A percentile compares a stretch with the other conserved stretches of the same genome.
phyloP scores from a whole-genome alignment of 106 monocot genomes.

The Apostasia ramifera region DNA sequence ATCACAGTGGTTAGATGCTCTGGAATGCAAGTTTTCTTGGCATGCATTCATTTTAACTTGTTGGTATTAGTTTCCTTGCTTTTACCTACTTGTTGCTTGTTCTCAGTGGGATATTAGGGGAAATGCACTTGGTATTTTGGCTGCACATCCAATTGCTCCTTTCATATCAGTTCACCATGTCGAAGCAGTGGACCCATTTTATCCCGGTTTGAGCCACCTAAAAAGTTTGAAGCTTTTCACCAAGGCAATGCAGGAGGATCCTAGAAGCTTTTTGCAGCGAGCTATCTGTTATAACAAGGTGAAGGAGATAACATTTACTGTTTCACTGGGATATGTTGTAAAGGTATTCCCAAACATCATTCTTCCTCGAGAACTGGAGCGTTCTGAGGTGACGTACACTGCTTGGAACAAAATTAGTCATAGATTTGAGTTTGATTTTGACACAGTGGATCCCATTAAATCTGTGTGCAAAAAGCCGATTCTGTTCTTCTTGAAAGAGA shows the following conservation, averaged over 20 bases:
- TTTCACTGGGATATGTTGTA: slow-evolving; percentile 84
- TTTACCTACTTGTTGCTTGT: background rate
- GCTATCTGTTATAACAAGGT: slow-evolving; percentile 60
- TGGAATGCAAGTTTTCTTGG: background rate
- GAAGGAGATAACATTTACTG: slow-evolving; percentile 48
- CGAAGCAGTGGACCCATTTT: slow-evolving; percentile 74
- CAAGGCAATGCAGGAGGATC: slow-evolving; percentile 54
- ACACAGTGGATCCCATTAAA: slow-evolving; percentile 56
- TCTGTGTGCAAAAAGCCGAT: slow-evolving; percentile 78
- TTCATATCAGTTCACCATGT: slow-evolving; percentile 86
- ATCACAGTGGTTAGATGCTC: background rate
- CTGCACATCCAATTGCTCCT: slow-evolving; percentile 78
- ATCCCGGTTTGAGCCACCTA: slow-evolving; percentile 63
- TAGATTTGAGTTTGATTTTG: slow-evolving; percentile 79
- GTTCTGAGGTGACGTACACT: slow-evolving; percentile 65
- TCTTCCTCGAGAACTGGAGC: slow-evolving; percentile 76
- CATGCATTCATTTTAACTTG: background rate
- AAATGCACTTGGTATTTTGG: slow-evolving; percentile 68
- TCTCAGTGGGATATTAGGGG: slow-evolving; percentile 88
- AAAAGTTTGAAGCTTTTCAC: slow-evolving; percentile 69
- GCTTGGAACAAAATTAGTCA: slow-evolving; percentile 56
- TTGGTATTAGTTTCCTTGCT: background rate
- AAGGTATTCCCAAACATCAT: slow-evolving; percentile 69
- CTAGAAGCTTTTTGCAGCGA: slow-evolving; percentile 68
- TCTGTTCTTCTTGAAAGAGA: slow-evolving; percentile 62